Evolutionary conservation across 108 stramenopile species (phyloP).

Genomic region (Mayamaea pseudoterrestris): DNA sequence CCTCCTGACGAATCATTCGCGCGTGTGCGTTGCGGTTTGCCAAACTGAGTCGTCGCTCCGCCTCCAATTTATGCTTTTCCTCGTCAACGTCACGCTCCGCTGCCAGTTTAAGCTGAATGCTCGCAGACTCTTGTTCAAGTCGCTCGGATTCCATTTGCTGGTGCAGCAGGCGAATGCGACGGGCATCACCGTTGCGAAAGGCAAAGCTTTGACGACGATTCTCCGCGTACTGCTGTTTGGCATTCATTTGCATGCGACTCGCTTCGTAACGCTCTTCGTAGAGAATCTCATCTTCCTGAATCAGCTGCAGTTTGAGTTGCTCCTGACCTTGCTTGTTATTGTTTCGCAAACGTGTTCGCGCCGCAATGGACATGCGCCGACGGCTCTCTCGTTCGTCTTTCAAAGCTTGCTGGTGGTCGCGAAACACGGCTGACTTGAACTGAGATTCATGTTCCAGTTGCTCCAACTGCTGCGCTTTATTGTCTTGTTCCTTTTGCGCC

Average conservation of each 20-base stretch:
- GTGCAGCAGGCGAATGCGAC: conserved; percentile 32
- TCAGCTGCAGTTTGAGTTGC: conserved; percentile 19
- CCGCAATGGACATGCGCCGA: conserved; percentile 48
- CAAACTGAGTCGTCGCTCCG: conserved; percentile 30
- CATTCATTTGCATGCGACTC: conserved; percentile 30
- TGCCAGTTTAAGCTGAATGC: conserved; percentile 49
- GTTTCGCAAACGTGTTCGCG: conserved; percentile 39
- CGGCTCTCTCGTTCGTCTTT: conserved; percentile 49
- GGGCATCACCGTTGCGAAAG: conserved; percentile 55
- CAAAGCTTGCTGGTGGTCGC: conserved; percentile 67
- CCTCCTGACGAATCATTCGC: conserved; percentile 6
- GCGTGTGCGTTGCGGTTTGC: conserved; percentile 22
- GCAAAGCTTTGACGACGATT: conserved; percentile 59
- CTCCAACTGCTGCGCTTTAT: conserved; percentile 22
- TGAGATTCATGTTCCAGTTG: conserved; percentile 46
- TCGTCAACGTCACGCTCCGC: conserved; percentile 68
- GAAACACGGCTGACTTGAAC: conserved; percentile 64
- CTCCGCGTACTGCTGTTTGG: conserved; percentile 25
- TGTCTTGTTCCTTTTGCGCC: conserved; percentile 24
- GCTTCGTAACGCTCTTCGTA: conserved; percentile 48
- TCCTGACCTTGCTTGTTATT: conserved; percentile 58
- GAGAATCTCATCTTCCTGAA: conserved; percentile 51
- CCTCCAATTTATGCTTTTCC: conserved; percentile 29
- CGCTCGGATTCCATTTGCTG: conserved; percentile 27
- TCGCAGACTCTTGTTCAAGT: conserved; percentile 29